A percentile compares a stretch with the other conserved stretches of the same genome.
Conservation (phyloP, 1,284 basidiomycete species). For the Papiliotrema terrestris region DNA sequence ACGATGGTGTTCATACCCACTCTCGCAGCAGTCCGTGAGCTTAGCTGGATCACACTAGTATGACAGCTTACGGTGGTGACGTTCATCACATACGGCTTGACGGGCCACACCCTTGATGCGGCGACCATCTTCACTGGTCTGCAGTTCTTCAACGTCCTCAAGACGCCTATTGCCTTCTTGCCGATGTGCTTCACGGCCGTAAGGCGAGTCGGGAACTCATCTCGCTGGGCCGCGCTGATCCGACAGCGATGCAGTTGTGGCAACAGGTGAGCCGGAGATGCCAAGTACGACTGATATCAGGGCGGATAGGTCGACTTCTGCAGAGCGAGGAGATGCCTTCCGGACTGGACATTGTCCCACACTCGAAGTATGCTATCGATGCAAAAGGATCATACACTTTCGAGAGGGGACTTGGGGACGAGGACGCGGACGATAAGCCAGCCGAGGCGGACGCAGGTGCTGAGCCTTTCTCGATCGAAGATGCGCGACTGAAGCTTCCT, state of each 20-base stretch:
- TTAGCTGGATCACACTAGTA: constrained; percentile 46
- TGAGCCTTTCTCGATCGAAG: neutral
- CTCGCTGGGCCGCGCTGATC: too few species aligned
- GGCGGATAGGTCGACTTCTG: constrained; percentile 15
- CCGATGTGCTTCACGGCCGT: constrained; percentile 48
- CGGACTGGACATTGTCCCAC: constrained; percentile 54
- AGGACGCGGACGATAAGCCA: neutral
- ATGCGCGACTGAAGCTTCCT: neutral
- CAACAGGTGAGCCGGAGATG: constrained; percentile 1
- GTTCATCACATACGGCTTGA: constrained; percentile 69
- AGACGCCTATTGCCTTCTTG: constrained; percentile 31
- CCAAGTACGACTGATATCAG: constrained; percentile 1
- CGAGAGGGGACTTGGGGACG: constrained; percentile 49
- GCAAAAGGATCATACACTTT: constrained; percentile 67
- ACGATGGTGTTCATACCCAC: constrained; percentile 59
- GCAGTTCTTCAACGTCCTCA: constrained; percentile 67
- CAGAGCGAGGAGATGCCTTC: constrained; percentile 60
- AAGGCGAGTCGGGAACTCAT: constrained; percentile 48
- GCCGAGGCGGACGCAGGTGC: neutral
- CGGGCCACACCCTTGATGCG: constrained; percentile 62
- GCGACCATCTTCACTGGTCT: constrained; percentile 70
- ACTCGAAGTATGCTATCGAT: constrained; percentile 54
- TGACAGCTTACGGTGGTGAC: constrained; percentile 50
- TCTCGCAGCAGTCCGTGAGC: constrained; percentile 58
- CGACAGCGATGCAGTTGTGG: constrained; percentile 2